Base-by-base conservation (phyloP, 106 monocot species). In the Acorus gramineus region DNA sequence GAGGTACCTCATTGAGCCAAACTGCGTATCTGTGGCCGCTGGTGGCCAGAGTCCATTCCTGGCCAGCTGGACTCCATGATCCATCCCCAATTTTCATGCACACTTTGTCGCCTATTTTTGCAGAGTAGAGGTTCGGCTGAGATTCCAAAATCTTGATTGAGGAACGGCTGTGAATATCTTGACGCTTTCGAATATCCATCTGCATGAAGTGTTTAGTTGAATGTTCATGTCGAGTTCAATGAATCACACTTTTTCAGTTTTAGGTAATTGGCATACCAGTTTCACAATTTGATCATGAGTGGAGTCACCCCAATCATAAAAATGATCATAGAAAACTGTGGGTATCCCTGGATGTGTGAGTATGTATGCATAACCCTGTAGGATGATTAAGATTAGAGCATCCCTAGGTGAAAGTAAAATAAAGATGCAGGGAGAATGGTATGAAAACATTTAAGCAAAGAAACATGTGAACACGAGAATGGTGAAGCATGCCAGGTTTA, bases 331-430 rank as follows among this genome's bases (percentile, higher is more conserved):
- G 66, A 94, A 89, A 0, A 86, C 73, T 6, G 55, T 86, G 2
- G 87, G 87, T 56, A 87, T 87, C 14, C 92, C 93, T 55, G 93
- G 93, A 71, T 93, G 93, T 3, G 93, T 84, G 50, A 93, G 76
- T 53, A 93, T 86, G 69, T 93, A 94, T 42, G 84, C 94, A 77
- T 94, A 94, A 71, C 94, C 94, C 94, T 94, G 74, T 11, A 12
- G 8, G 28, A 47, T 59, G 14, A 63, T 65, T 28, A 28, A 12
- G 8, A n/a, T n/a, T 12, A 55, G 55, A 12, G 4, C 10, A 12
- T 55, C 55, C 55, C 12, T 12, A 12, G 12, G 10, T n/a, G n/a
- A 9, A 55, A 12, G 10, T 55, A 12, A n/a, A n/a, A 11, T 55
- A 10, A 13, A 7, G 14, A 46, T 63, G 12, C n/a, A n/a, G 12